phyloP scores from a whole-genome alignment of 2,329 filamentous ascomycete species.

The Trichothecium roseum region DNA sequence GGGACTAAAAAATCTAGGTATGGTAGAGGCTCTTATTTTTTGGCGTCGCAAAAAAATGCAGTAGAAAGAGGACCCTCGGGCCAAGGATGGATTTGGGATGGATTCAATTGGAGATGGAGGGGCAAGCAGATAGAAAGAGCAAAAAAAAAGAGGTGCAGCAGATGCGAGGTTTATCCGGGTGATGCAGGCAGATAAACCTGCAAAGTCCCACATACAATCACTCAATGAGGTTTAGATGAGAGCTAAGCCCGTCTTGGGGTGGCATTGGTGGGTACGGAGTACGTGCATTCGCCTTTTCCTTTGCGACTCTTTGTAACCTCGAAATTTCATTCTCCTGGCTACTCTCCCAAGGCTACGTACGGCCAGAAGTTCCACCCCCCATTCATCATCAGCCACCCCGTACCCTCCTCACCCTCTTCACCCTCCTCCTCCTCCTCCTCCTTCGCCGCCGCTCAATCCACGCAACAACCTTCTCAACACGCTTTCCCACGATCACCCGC shows the following conservation, averaged over 20 bases:
- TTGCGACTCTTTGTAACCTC: conserved; percentile 21
- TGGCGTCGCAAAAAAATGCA: too few species aligned
- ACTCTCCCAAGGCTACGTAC: conserved; percentile 22
- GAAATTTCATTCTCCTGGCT: conserved; percentile 38
- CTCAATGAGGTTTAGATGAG: neutral
- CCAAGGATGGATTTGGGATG: too few species aligned
- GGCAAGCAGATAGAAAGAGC: too few species aligned
- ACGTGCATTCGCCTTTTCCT: neutral
- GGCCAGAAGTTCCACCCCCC: conserved; percentile 9
- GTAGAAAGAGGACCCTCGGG: too few species aligned
- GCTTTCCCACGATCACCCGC: conserved; percentile 25
- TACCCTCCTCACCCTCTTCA: too few species aligned
- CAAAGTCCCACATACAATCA: neutral
- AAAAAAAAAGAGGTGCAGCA: neutral
- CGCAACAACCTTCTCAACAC: conserved; percentile 5
- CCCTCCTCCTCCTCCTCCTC: too few species aligned
- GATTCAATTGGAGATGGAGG: too few species aligned
- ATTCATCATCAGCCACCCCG: conserved; percentile 21
- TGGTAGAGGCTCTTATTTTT: too few species aligned
- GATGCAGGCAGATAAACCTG: conserved; percentile 3
- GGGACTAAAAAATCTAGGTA: too few species aligned
- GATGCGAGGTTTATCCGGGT: conserved; percentile 4
- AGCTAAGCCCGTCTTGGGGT: neutral
- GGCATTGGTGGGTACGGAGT: too few species aligned
- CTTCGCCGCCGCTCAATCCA: too few species aligned